Evolutionary conservation across 306 rosid genomes (phyloP), one percentile per base, ranked within the genome.

Genomic region (Boehmeria nivea): DNA sequence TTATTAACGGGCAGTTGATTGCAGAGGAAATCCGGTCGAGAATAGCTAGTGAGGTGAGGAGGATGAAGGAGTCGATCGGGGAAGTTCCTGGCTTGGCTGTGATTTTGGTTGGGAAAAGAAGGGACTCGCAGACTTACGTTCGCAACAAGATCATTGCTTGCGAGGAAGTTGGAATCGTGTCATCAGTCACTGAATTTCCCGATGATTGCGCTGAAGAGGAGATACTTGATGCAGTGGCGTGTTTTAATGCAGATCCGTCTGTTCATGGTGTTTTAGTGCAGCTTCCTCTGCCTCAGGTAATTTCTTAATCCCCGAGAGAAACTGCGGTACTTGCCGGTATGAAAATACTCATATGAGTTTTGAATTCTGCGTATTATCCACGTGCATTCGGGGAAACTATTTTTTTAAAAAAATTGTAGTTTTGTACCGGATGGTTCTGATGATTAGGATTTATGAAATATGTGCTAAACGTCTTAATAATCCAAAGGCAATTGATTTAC

Each of bases 211-310:
- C 82, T 45, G 87, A 76, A 65, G 79, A 71, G 12, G 80, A 87
- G 61, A 76, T 90, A 69, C 72, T 66, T 50, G 70, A 74, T 42
- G 77, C 81, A 57, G 43, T 87, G 64, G 75, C 71, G 49, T 54
- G 75, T 54, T 87, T 76, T 65, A 81, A 82, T 65, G 69, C 42
- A 61, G 95, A 90, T 77, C 87, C 85, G 16, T 78, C 94, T 51
- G 60, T 90, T 78, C 94, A 90, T 62, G 98, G 98, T 54, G 74
- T 90, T 66, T 94, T 90, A 51, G 94, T 90, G 76, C 98, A 90
- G 76, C 98, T 90, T 76, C 98, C 98, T 70, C 85, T 86, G 36
- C 95, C 95, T 33, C 83, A 82, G 73, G 95, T 90, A 84, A 84
- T 69, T 78, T 47, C 14, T 14, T 2, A 19, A 46, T 18, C 54